phyloP scores from a whole-genome alignment of 305 asterid genomes.

The Coffea humblotiana region DNA sequence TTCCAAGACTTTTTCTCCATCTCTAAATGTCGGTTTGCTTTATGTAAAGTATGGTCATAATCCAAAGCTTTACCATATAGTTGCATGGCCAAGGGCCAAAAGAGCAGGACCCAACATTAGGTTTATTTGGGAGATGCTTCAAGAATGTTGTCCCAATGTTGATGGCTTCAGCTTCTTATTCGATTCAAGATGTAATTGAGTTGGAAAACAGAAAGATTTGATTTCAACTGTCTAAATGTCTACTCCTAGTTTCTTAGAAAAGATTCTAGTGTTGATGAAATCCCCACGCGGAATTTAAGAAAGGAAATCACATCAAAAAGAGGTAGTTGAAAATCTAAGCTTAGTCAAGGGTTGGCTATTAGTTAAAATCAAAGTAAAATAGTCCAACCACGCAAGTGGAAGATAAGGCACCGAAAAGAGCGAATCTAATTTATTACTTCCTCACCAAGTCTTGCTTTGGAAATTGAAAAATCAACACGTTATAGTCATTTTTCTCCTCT shows the following conservation, averaged over 20 bases:
- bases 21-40: slow-evolving; percentile 31
- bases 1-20: slow-evolving; percentile 26
- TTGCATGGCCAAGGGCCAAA: slow-evolving; percentile 29
- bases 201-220: no score
- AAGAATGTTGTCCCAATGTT: slow-evolving; percentile 19
- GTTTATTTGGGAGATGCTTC: slow-evolving; percentile 12
- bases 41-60: slow-evolving; percentile 25
- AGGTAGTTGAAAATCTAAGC: neutral
- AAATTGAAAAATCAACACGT: neutral
- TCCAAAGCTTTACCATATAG: slow-evolving; percentile 23
- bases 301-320: neutral
- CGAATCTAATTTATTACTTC: neutral
- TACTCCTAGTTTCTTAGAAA: neutral
- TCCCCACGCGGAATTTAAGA: neutral
- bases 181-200: neutral
- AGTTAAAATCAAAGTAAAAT: neutral
- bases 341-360: slow-evolving; percentile 3
- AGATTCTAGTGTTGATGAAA: slow-evolving; percentile 9
- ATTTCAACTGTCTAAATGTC: neutral
- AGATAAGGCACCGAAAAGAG: neutral
- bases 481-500: neutral
- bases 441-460: neutral
- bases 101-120: slow-evolving; percentile 13
- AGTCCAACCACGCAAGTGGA: neutral
- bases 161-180: slow-evolving; percentile 12